These are phyloP conservation scores for Pyrenochaeta sp. DNA, from an alignment of 2,329 filamentous ascomycete genomes.

Conservation along the genomic window DNA sequence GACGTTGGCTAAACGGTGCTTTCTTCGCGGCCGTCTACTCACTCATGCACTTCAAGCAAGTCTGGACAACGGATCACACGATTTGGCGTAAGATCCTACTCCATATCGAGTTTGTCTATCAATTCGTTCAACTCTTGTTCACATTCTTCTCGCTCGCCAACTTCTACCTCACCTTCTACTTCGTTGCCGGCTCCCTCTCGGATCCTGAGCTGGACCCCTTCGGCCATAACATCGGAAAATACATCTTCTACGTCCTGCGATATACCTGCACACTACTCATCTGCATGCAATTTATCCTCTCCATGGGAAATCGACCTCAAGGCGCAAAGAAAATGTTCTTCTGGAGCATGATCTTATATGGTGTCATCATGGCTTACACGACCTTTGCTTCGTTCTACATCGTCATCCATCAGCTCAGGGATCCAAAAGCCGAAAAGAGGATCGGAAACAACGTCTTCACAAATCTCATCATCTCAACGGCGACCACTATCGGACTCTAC, in stretches of 20 bases:
- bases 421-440: slow-evolving; percentile 57
- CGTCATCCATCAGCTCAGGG: slow-evolving; percentile 78
- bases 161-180: slow-evolving; percentile 99
- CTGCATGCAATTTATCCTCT: slow-evolving; percentile 93
- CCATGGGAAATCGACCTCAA: slow-evolving; percentile 94
- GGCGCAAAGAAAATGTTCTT: slow-evolving; percentile 92
- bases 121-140: slow-evolving; percentile 90
- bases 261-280: slow-evolving; percentile 89
- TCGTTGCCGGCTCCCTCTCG: slow-evolving; percentile 88
- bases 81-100: slow-evolving; percentile 87
- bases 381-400: slow-evolving; percentile 90
- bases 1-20: slow-evolving; percentile 96
- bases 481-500: slow-evolving; percentile 90
- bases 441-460: slow-evolving; percentile 92
- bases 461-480: slow-evolving; percentile 89
- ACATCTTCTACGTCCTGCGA: slow-evolving; percentile 85
- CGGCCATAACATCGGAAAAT: slow-evolving; percentile 80
- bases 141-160: slow-evolving; percentile 98
- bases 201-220: slow-evolving; percentile 87
- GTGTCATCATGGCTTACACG: slow-evolving; percentile 94
- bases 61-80: slow-evolving; percentile 93
- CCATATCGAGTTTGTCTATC: slow-evolving; percentile 94
- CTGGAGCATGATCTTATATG: slow-evolving; percentile 86
- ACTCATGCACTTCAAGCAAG: slow-evolving; percentile 90
- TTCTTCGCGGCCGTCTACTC: slow-evolving; percentile 99